Evolutionary conservation across 805 yeast genomes (phyloP).

Genomic region (Candida montana): DNA sequence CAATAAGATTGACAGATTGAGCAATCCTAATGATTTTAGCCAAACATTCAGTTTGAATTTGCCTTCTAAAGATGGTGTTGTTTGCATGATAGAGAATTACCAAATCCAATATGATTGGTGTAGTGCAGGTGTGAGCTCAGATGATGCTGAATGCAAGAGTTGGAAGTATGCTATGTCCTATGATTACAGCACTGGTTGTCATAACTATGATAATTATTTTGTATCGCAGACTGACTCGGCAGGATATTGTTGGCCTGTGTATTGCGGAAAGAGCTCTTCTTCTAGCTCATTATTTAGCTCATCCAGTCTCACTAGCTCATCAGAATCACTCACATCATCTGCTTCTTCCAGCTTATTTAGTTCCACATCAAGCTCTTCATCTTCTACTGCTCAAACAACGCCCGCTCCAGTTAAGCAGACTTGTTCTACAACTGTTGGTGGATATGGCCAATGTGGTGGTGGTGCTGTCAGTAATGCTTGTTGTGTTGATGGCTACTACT

Average conservation of each 20-base stretch:
- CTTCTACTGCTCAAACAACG: too few relatives aligned
- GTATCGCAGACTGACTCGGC: constrained; percentile 19
- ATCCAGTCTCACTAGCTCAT: too few relatives aligned
- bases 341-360: too few relatives aligned
- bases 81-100: constrained; percentile 8
- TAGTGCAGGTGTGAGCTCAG: constrained; percentile 10
- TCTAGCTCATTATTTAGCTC: too few relatives aligned
- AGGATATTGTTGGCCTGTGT: constrained; percentile 18
- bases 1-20: constrained; percentile 3
- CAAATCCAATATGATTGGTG: constrained; percentile 15
- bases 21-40: constrained; percentile 10
- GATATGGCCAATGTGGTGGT: constrained; percentile 19
- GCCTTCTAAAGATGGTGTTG: constrained; percentile 1
- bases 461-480: constrained; percentile 6
- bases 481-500: constrained; percentile 12
- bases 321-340: too few relatives aligned
- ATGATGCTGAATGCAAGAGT: constrained; percentile 13
- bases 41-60: constrained; percentile 7
- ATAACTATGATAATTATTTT: constrained; percentile 18
- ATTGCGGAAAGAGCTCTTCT: constrained; percentile 14
- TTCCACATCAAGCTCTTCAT: too few relatives aligned
- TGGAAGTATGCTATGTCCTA: constrained; percentile 20
- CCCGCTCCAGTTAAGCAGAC: too few relatives aligned
- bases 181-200: constrained; percentile 21
- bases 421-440: background rate